These are phyloP conservation scores for Populus hybrid DNA, from an alignment of 441 rosid species.

Conservation along the genomic window DNA sequence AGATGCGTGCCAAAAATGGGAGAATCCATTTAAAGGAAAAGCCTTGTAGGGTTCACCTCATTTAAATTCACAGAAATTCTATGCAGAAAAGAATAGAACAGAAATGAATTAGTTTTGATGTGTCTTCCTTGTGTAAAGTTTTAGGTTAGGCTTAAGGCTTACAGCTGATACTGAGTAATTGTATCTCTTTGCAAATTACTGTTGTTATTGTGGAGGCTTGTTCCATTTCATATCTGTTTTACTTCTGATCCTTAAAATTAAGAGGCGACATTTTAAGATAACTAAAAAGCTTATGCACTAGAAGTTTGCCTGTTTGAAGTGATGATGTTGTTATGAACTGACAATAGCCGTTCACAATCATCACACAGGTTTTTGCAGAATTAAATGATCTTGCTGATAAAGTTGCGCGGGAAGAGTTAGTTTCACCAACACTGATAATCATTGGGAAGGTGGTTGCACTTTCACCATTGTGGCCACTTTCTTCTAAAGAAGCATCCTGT, in stretches of 20 bases:
- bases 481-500: constrained; percentile 42
- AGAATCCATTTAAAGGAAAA: background rate
- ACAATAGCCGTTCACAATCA: background rate
- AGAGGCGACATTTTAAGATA: background rate
- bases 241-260: background rate
- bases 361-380: constrained; percentile 69
- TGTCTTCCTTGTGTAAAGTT: background rate
- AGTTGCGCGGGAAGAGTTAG: constrained; percentile 52
- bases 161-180: background rate
- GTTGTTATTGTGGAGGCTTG: background rate
- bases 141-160: background rate
- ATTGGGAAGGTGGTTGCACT: constrained; percentile 91
- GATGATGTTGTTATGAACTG: constrained; percentile 1
- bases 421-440: constrained; percentile 80
- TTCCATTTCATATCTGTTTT: background rate
- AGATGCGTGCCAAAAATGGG: too few relatives aligned
- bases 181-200: background rate
- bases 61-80: background rate
- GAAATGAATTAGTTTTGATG: background rate
- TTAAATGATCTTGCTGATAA: constrained; percentile 66
- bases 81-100: background rate
- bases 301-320: background rate
- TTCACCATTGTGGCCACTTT: constrained; percentile 73
- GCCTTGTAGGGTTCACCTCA: too few relatives aligned
- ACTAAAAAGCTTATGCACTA: background rate